Evolutionary conservation across 345 rosid genomes (phyloP).

Genomic region (Ceriops decandra): DNA sequence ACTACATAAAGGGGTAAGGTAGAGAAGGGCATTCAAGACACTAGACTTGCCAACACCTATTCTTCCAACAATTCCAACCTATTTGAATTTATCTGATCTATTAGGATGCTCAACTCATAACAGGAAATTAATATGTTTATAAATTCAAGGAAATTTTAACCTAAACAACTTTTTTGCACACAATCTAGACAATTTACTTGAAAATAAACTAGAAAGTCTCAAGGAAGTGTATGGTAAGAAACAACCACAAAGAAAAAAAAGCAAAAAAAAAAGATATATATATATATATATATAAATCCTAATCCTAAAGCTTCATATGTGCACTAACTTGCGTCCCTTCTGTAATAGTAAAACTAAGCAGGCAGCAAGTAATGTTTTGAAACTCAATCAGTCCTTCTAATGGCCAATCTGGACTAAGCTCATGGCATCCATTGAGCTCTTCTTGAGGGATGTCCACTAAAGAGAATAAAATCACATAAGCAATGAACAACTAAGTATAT

Average conservation of each 20-base stretch:
- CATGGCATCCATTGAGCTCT: slow-evolving; percentile 45
- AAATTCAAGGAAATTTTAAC: not conserved
- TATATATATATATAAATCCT: not conserved
- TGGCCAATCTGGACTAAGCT: slow-evolving; percentile 54
- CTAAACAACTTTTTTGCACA: not conserved
- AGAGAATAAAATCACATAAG: slow-evolving; percentile 17
- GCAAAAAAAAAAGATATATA: no score
- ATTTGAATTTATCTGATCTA: slow-evolving; percentile 6
- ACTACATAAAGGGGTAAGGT: slow-evolving; percentile 55
- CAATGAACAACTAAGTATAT: slow-evolving; percentile 5
- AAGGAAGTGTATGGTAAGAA: not conserved
- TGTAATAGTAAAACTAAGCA: slow-evolving; percentile 57
- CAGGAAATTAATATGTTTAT: not conserved
- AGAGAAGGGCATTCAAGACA: slow-evolving; percentile 49
- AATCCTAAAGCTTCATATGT: not conserved
- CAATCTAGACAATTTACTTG: not conserved
- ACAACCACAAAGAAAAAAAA: not conserved
- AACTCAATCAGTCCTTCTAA: slow-evolving; percentile 28
- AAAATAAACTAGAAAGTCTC: not conserved
- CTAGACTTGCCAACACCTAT: slow-evolving; percentile 69
- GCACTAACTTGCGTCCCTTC: slow-evolving; percentile 66
- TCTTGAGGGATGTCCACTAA: slow-evolving; percentile 91
- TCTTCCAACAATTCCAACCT: slow-evolving; percentile 93
- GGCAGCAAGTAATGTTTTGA: slow-evolving; percentile 72
- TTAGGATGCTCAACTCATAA: not conserved